Evolutionary conservation across 352 stramenopile species (phyloP).

Genomic region (Globisporangium carolinianum): DNA sequence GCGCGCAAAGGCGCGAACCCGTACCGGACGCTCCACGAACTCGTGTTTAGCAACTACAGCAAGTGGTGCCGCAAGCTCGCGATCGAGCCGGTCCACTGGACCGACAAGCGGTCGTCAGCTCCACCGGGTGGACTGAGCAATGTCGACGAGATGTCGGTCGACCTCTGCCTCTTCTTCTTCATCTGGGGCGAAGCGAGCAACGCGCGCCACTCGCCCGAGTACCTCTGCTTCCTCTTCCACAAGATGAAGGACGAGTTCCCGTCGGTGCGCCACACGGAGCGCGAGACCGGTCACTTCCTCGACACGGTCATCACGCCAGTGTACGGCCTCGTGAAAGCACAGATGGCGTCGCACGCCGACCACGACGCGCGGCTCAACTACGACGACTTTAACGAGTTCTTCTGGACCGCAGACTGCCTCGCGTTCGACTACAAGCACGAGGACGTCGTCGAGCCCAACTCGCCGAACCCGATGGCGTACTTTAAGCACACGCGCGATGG

Average conservation of each 20-base stretch:
- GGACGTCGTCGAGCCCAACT: conserved; percentile 68
- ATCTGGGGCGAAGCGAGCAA: conserved; percentile 99
- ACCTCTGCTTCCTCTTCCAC: conserved; percentile 98
- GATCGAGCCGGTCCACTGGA: conserved; percentile 67
- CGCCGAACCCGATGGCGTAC: conserved; percentile 51
- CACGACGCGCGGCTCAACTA: conserved; percentile 97
- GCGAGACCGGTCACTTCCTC: conserved; percentile 95
- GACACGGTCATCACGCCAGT: conserved; percentile 97
- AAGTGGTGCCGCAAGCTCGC: conserved; percentile 87
- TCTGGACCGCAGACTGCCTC: conserved; percentile 96
- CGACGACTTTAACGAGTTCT: conserved; percentile 99
- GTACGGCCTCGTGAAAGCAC: conserved; percentile 76
- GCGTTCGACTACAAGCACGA: conserved; percentile 92
- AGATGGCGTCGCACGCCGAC: conserved; percentile 90
- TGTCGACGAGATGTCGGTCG: conserved; percentile 81
- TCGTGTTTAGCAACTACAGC: conserved; percentile 85
- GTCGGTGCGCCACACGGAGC: conserved; percentile 52
- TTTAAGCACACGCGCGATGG: conserved; percentile 40
- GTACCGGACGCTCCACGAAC: conserved; percentile 75
- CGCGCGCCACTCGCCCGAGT: conserved; percentile 96
- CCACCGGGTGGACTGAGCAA: conserved; percentile 77
- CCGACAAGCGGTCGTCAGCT: conserved; percentile 35
- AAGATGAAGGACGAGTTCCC: conserved; percentile 87
- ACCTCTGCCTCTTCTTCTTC: conserved; percentile 95
- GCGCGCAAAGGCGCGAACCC: conserved; percentile 68